Evolutionary conservation across 2,329 filamentous ascomycete species (phyloP), one percentile per base, ranked within the genome.

Genomic region (Aspergillus neoniger): DNA sequence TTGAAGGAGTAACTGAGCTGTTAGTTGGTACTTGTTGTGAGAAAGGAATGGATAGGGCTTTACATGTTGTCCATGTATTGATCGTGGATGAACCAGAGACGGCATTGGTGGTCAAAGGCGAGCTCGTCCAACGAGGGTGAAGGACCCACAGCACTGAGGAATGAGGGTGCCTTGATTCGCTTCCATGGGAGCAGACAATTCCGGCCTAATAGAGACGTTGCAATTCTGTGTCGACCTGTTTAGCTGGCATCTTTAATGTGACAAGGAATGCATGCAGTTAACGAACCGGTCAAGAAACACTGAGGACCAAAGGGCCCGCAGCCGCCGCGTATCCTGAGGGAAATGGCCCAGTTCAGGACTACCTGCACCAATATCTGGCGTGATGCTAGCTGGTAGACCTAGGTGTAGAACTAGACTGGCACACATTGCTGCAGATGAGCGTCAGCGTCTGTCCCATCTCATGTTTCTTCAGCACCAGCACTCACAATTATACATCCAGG

Each of bases 401-500:
- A 44, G 17, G 9, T 44, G 41, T 44, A 44, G 17, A 44, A 17
- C n/a, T 17, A 52, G 23, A n/a, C 49, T 52, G 3, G 25, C 49
- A 21, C 49, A 52, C 49, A 52, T 52, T 32, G 49, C 49, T 52
- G n/a, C 19, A 3, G 8, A 21, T 3, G 23, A 25, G 23, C 7
- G 47, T 17, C 3, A 23, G 12, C 12, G 15, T 21, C n/a, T 17
- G 30, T 38, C 28, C 28, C 4, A 17, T 12, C 14, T 6, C 5
- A 15, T 8, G 10, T 17, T 8, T 25, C 23, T 25, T 25, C 23
- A 32, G 28, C 5, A 25, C 23, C 23, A 30, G 23, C 14, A 38
- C 53, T 14, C 19, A 56, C 53, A 56, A 23, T 56, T 56, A 44
- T 56, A 56, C 41, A 56, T 56, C 53, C 53, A 56, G 6, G 53